phyloP scores from a whole-genome alignment of 2,329 filamentous ascomycete species.

The Colletotrichum lupini region DNA sequence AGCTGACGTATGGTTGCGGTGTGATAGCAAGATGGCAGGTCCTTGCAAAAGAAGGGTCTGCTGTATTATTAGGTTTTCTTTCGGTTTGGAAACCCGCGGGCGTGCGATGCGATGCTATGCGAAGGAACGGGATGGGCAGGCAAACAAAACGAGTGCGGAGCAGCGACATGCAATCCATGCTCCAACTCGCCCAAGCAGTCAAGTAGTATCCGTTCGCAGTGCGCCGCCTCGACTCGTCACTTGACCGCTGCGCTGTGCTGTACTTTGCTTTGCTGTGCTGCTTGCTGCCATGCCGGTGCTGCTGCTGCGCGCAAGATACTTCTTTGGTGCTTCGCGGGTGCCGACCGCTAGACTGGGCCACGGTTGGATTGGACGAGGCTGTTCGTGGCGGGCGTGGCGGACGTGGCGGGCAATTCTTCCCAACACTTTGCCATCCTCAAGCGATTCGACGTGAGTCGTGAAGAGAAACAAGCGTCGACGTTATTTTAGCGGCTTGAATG shows the following conservation, averaged over 20 bases:
- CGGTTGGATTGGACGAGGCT: background rate
- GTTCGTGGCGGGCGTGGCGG: background rate
- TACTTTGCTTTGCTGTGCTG: background rate
- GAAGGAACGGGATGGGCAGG: background rate
- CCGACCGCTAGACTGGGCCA: background rate
- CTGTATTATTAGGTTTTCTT: conserved; percentile 1
- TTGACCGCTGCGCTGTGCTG: background rate
- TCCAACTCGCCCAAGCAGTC: background rate
- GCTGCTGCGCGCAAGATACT: background rate
- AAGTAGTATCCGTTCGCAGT: background rate
- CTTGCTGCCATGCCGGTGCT: too few species aligned
- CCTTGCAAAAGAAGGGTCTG: background rate
- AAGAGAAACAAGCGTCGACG: conserved; percentile 12
- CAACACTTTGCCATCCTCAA: background rate
- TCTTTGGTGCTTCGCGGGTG: background rate
- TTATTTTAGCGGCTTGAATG: background rate
- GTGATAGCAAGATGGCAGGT: background rate
- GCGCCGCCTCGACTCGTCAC: background rate
- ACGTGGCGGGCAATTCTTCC: background rate
- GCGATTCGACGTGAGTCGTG: background rate
- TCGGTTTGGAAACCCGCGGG: background rate
- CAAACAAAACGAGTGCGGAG: background rate
- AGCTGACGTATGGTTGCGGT: background rate
- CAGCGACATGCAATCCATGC: conserved; percentile 3
- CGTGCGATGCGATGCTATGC: conserved; percentile 1